Conservation (phyloP, 2,329 filamentous ascomycete genomes). For the Coniochaeta sp. region DNA sequence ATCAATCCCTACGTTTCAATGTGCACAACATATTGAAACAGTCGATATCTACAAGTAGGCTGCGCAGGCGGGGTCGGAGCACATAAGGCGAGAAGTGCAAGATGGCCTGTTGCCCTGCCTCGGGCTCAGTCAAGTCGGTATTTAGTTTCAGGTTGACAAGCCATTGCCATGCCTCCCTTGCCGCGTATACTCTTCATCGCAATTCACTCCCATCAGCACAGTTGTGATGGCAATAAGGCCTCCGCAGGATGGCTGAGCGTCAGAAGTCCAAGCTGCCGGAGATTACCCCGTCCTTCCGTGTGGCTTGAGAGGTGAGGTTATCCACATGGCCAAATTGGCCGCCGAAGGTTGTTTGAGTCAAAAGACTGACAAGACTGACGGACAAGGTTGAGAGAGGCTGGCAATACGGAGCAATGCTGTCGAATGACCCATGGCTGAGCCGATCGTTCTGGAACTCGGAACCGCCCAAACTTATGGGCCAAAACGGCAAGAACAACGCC, state of each 20-base stretch:
- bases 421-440: not conserved
- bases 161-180: not conserved
- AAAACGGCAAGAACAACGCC: not conserved
- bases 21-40: too few relatives aligned
- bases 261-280: not conserved
- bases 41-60: too few relatives aligned
- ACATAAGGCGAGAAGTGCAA: too few relatives aligned
- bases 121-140: not conserved
- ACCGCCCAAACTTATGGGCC: not conserved
- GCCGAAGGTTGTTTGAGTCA: not conserved
- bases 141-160: not conserved
- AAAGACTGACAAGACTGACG: too few relatives aligned
- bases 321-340: not conserved
- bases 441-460: not conserved
- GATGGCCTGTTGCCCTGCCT: not conserved
- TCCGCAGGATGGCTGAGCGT: not conserved
- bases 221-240: not conserved
- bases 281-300: not conserved
- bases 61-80: too few relatives aligned
- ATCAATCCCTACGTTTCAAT: too few relatives aligned
- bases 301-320: not conserved
- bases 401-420: not conserved
- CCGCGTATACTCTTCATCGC: not conserved
- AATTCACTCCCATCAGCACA: not conserved
- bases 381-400: not conserved